These are phyloP conservation scores for Dipodascus geniculatus DNA, from an alignment of 805 yeast genomes.

Conservation along the genomic window DNA sequence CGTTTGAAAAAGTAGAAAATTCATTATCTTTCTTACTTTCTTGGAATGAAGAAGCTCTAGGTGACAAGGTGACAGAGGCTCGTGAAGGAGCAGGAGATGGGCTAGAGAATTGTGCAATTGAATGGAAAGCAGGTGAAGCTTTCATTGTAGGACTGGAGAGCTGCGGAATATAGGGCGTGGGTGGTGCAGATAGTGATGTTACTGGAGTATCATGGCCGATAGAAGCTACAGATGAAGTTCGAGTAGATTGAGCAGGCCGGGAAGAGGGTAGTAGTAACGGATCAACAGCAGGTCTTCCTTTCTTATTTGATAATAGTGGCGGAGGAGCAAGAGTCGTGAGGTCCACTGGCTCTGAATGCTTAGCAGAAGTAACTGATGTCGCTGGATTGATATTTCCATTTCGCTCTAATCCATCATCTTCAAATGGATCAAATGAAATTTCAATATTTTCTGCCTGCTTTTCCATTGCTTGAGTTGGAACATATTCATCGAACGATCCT, in stretches of 20 bases:
- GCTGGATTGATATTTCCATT: conserved; percentile 4
- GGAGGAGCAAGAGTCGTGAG: background rate
- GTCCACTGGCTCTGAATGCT: background rate
- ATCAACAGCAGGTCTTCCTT: background rate
- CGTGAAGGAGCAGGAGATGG: background rate
- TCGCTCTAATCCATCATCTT: conserved; percentile 18
- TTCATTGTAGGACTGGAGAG: background rate
- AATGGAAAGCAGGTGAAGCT: background rate
- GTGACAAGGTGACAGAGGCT: background rate
- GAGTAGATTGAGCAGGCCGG: background rate
- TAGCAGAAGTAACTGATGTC: background rate
- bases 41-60: background rate
- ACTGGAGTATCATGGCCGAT: background rate
- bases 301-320: background rate
- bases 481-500: background rate
- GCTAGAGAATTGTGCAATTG: background rate
- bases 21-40: background rate
- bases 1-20: conserved; percentile 5
- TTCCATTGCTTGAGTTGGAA: conserved; percentile 13
- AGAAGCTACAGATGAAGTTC: background rate
- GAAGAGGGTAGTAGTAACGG: background rate
- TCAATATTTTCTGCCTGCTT: conserved; percentile 12
- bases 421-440: conserved; percentile 20
- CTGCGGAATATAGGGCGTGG: background rate
- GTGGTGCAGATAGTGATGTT: background rate